Conservation (phyloP, 1,284 basidiomycete species). For the Cryptococcus sp. region DNA sequence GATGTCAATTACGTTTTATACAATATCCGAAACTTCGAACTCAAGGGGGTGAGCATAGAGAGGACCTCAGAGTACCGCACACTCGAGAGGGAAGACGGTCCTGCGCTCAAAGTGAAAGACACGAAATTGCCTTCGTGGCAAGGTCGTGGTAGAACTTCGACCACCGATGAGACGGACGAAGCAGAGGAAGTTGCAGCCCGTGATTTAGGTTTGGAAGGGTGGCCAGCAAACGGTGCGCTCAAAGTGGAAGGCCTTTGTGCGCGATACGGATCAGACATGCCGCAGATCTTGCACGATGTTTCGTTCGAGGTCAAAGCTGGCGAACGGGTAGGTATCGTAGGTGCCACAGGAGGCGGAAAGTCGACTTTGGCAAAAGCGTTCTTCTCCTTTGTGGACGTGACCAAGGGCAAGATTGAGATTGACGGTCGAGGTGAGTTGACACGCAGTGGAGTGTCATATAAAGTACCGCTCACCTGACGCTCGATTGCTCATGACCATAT, state of each 20-base stretch:
- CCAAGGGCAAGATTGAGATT: conserved; percentile 34
- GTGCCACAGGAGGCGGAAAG: conserved; percentile 70
- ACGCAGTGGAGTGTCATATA: not conserved
- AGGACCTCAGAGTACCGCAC: conserved; percentile 67
- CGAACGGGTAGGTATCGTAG: conserved; percentile 76
- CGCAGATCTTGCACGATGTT: conserved; percentile 55
- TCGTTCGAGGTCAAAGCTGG: conserved; percentile 56
- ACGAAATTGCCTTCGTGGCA: conserved; percentile 2
- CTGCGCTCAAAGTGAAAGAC: conserved; percentile 5
- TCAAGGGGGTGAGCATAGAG: conserved; percentile 58
- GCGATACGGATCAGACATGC: conserved; percentile 53
- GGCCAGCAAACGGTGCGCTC: conserved; percentile 54
- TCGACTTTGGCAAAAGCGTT: conserved; percentile 46
- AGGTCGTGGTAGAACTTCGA: not conserved
- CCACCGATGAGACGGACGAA: not conserved
- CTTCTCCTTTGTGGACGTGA: conserved; percentile 41
- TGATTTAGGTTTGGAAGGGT: conserved; percentile 53
- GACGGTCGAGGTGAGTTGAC: conserved; percentile 30
- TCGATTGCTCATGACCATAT: not conserved
- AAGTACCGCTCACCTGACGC: not conserved
- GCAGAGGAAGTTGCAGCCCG: not conserved
- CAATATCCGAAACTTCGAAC: conserved; percentile 42
- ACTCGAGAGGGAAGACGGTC: conserved; percentile 52
- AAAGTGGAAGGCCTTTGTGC: conserved; percentile 50
- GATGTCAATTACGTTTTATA: conserved; percentile 24